A percentile compares a stretch with the other conserved stretches of the same genome.
Conservation (phyloP, 345 rosid species). For the Durio zibethinus region DNA sequence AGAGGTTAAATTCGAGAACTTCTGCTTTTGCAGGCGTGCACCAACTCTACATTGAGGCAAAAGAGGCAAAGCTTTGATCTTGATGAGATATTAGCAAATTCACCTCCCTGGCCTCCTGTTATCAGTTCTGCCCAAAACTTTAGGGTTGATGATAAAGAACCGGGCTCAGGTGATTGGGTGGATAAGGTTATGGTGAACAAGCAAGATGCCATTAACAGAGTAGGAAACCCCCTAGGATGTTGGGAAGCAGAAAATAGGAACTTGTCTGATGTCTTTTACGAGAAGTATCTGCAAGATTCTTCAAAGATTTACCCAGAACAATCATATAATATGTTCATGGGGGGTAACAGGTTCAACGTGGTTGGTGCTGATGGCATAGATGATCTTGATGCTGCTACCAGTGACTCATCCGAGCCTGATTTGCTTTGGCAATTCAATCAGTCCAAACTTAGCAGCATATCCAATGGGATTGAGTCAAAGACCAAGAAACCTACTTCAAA, state of each 20-base stretch:
- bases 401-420: constrained; percentile 89
- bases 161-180: constrained; percentile 76
- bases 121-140: constrained; percentile 56
- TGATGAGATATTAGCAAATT: constrained; percentile 77
- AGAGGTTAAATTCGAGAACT: background rate
- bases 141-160: constrained; percentile 67
- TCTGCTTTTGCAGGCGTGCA: constrained; percentile 44
- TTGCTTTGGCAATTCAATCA: constrained; percentile 88
- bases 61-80: constrained; percentile 73
- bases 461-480: constrained; percentile 46
- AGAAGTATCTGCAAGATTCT: constrained; percentile 65
- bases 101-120: constrained; percentile 94
- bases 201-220: constrained; percentile 49
- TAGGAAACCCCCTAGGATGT: constrained; percentile 46
- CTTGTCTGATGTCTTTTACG: constrained; percentile 54
- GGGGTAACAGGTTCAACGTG: constrained; percentile 38
- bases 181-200: constrained; percentile 98
- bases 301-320: constrained; percentile 64
- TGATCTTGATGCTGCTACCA: constrained; percentile 82
- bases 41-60: constrained; percentile 43
- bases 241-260: constrained; percentile 51
- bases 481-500: constrained; percentile 50
- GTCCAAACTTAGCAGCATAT: constrained; percentile 47
- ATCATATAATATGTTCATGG: constrained; percentile 58
- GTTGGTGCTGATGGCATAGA: constrained; percentile 47